A percentile compares a stretch with the other conserved stretches of the same genome.
phyloP scores from a whole-genome alignment of 257 asterid genomes.

The Solanum ahanhuiri region DNA sequence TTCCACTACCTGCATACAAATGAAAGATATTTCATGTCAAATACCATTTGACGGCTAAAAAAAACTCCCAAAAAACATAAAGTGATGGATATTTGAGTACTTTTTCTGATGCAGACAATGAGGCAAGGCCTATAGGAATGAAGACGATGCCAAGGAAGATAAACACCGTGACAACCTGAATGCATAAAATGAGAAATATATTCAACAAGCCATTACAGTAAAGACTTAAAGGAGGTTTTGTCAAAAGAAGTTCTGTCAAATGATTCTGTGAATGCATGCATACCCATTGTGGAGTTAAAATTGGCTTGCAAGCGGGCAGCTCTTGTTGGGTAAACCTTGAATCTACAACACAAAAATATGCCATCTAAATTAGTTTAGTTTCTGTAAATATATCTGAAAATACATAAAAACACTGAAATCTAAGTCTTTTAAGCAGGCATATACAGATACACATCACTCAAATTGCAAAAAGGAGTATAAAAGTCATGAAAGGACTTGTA shows the following conservation, averaged over 20 bases:
- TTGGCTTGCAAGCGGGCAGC: slow-evolving; percentile 95
- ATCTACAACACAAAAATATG: slow-evolving; percentile 35
- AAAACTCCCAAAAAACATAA: background rate
- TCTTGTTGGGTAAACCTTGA: slow-evolving; percentile 94
- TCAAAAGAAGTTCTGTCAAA: background rate
- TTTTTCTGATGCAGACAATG: slow-evolving; percentile 57
- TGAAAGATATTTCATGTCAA: background rate
- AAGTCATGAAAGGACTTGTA: background rate
- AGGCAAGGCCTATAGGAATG: slow-evolving; percentile 74
- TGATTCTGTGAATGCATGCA: background rate
- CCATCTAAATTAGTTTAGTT: background rate
- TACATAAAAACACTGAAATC: background rate
- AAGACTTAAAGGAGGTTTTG: background rate
- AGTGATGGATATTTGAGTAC: slow-evolving; percentile 17
- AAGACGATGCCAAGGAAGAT: slow-evolving; percentile 52
- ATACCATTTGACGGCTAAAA: background rate
- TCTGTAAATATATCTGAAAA: background rate
- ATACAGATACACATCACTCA: background rate
- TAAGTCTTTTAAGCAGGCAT: background rate
- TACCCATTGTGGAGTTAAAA: slow-evolving; percentile 84
- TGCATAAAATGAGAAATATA: background rate
- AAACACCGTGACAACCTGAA: slow-evolving; percentile 63
- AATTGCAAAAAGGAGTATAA: background rate
- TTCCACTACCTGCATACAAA: slow-evolving; percentile 66
- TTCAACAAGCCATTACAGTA: background rate